Conservation (phyloP, 176 grass and related monocot species). For the Eragrostis curvula region DNA sequence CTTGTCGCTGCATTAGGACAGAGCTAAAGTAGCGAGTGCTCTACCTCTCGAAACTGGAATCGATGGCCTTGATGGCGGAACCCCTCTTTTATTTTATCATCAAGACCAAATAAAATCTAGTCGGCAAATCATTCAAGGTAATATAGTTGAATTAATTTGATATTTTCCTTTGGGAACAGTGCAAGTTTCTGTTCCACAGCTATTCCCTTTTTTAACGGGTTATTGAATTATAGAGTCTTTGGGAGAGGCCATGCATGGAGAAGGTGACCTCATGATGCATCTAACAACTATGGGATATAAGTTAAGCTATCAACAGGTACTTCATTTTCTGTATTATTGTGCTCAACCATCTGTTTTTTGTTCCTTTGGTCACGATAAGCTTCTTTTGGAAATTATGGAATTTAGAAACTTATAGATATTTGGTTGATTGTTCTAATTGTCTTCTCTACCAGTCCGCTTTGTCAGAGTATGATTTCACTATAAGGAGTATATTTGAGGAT, state of each 20-base stretch:
- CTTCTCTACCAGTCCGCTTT: slow-evolving; percentile 50
- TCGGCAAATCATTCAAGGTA: slow-evolving; percentile 64
- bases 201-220: slow-evolving; percentile 20
- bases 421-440: slow-evolving; percentile 32
- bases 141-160: slow-evolving; percentile 13
- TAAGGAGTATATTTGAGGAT: slow-evolving; percentile 68
- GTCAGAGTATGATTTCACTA: slow-evolving; percentile 69
- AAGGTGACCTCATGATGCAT: slow-evolving; percentile 74
- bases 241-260: slow-evolving; percentile 69
- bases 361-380: slow-evolving; percentile 11
- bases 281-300: slow-evolving; percentile 58
- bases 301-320: slow-evolving; percentile 72
- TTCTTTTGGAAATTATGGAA: not conserved
- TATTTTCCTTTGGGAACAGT: slow-evolving; percentile 13
- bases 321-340: not conserved
- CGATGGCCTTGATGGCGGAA: slow-evolving; percentile 72
- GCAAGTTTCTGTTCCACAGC: not conserved
- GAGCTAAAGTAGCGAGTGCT: slow-evolving; percentile 56
- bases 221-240: slow-evolving; percentile 62
- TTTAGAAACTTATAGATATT: slow-evolving; percentile 8
- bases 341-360: slow-evolving; percentile 8
- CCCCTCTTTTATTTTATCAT: slow-evolving; percentile 57
- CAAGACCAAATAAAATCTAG: slow-evolving; percentile 65
- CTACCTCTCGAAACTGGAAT: slow-evolving; percentile 62
- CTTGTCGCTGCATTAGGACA: slow-evolving; percentile 65